phyloP scores from a whole-genome alignment of 2,329 filamentous ascomycete genomes.

The Camillea tinctor region DNA sequence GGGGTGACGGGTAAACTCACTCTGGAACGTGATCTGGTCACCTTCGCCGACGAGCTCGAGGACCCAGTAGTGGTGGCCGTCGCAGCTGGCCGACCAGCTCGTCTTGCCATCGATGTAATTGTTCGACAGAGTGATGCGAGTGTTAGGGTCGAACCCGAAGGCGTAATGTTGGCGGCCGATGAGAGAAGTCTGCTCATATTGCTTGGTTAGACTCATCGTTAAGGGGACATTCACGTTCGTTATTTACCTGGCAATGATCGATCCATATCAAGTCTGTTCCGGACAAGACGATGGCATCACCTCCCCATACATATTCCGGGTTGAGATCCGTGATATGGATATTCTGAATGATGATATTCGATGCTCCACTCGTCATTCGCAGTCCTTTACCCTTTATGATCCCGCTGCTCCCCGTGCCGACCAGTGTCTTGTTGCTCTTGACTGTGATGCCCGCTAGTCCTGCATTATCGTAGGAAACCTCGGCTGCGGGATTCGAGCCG shows the following conservation, averaged over 20 bases:
- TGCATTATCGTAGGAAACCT: conserved; percentile 2
- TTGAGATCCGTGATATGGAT: conserved; percentile 5
- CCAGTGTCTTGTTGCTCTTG: conserved; percentile 1
- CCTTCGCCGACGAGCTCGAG: conserved; percentile 1
- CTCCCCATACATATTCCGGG: conserved; percentile 7
- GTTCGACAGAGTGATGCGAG: conserved; percentile 3
- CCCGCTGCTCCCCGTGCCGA: conserved; percentile 1
- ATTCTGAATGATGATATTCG: conserved; percentile 7
- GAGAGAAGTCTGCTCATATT: background rate
- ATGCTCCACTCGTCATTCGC: background rate
- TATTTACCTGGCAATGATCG: conserved; percentile 3
- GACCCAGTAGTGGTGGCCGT: conserved; percentile 4
- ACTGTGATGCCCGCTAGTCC: background rate
- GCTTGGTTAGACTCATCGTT: background rate
- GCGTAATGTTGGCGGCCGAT: conserved; percentile 1
- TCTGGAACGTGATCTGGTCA: conserved; percentile 5
- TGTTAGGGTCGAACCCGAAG: background rate
- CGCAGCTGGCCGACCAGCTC: conserved; percentile 1
- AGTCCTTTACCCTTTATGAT: conserved; percentile 4
- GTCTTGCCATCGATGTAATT: conserved; percentile 5
- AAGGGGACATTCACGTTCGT: background rate
- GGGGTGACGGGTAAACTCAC: background rate
- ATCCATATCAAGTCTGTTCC: conserved; percentile 3
- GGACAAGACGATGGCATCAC: conserved; percentile 3
- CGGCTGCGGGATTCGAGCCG: conserved; percentile 2